Evolutionary conservation across 2,329 filamentous ascomycete genomes (phyloP).

Genomic region (Fusarium austroafricanum): DNA sequence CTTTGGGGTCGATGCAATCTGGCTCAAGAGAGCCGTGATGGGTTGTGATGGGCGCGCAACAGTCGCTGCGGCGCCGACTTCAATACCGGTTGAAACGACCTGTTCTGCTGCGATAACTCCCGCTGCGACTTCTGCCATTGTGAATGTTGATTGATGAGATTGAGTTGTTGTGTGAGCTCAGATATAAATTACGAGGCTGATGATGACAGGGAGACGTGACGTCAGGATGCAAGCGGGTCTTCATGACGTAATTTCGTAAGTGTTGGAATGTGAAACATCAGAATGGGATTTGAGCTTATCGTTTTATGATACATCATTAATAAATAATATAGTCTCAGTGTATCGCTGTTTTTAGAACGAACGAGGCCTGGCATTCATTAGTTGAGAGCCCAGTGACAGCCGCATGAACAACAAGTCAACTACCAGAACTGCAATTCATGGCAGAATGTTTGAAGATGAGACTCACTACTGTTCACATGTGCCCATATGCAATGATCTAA

Average conservation of each 20-base stretch:
- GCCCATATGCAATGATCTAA: accelerated
- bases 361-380: no score
- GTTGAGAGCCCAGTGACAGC: background rate
- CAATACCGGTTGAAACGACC: constrained; percentile 32
- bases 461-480: background rate
- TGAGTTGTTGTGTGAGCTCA: no score
- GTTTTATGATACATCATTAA: background rate
- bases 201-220: constrained; percentile 14
- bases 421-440: no score
- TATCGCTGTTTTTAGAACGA: no score
- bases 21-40: constrained; percentile 34
- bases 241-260: constrained; percentile 7
- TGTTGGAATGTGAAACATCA: constrained; percentile 7
- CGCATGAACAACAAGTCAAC: no score
- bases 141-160: background rate
- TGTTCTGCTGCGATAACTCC: constrained; percentile 36
- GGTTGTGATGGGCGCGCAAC: constrained; percentile 37
- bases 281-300: background rate
- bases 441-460: background rate
- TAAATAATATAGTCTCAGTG: no score
- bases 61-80: constrained; percentile 33
- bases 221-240: constrained; percentile 13
- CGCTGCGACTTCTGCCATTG: constrained; percentile 40
- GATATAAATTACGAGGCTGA: background rate
- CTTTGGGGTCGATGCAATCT: constrained; percentile 29